phyloP scores from a whole-genome alignment of 163 green algal genomes.

The Scenedesmus sp. region DNA sequence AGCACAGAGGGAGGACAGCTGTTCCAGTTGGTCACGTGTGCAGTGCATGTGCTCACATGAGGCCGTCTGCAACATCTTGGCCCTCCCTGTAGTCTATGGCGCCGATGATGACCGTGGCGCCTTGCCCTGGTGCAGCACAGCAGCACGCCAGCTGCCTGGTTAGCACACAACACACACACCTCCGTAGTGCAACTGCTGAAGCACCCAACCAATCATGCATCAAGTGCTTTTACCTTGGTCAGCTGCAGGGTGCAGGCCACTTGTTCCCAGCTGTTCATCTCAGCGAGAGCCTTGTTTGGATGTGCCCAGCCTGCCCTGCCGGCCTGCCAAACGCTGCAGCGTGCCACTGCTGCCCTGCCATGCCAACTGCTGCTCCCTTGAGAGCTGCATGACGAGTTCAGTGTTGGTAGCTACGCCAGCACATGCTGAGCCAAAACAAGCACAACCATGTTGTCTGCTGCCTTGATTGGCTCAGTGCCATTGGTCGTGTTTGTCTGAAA shows the following conservation, averaged over 20 bases:
- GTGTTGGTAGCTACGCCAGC: not conserved
- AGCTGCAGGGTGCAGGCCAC: not conserved
- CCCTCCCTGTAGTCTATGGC: not conserved
- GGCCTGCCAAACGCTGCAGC: no score
- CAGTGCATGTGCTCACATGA: not conserved
- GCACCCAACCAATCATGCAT: not conserved
- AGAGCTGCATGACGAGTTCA: not conserved
- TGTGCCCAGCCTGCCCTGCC: no score
- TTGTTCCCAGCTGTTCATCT: no score
- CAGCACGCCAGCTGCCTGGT: not conserved
- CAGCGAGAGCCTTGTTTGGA: no score
- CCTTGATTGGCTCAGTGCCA: no score
- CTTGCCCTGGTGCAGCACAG: constrained; percentile 5
- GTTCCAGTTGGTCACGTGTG: no score
- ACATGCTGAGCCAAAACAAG: no score
- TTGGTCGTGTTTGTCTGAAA: no score
- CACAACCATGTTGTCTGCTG: no score
- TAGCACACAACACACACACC: not conserved
- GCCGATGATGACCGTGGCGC: not conserved
- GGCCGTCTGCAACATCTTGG: not conserved
- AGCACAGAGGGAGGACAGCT: no score
- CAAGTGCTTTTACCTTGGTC: not conserved
- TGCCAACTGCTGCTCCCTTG: not conserved
- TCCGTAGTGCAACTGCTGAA: not conserved
- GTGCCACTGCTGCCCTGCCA: no score